Base-by-base conservation (phyloP, 2,329 filamentous ascomycete genomes). In the Monosporascus sp. region DNA sequence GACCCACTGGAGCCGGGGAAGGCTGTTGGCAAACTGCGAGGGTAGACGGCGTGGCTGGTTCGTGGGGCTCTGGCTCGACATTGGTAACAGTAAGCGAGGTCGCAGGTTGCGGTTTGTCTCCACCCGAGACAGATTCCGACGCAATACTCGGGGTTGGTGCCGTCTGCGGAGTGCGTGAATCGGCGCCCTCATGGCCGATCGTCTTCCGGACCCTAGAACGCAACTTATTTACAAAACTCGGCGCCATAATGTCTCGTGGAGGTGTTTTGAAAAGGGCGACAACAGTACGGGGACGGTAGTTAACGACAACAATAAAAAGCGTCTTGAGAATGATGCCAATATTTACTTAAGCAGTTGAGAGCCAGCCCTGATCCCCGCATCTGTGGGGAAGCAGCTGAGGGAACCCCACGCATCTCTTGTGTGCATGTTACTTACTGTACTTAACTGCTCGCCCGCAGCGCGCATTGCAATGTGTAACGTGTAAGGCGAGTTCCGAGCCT, bases 11-110 rank as follows among this genome's bases (percentile, higher is more conserved):
- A 15, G 18, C 37, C 14, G 17, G 48, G 14, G 37, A 27, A 49
- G 48, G 11, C 20, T 54, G 8, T n/a, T 14, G n/a, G 14, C n/a
- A 7, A 38, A 38, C 11, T n/a, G 37, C n/a, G 37, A 17, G 14
- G 37, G 37, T 38, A 38, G 37, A 38, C n/a, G 2, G 5, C 37
- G 18, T 36, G 37, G 51, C 46, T 46, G 50, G 54, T 42, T 48
- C 50, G 50, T 18, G 39, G 47, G 50, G 51, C 49, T 51, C 51
- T 17, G 36, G 45, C 38, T 38, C 11, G 5, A 38, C 37, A 38
- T 38, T 38, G 14, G 37, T 6, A 38, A n/a, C n/a, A 3, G 14
- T 38, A 2, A 3, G 37, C 6, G 37, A 14, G 7, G 3, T 14
- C n/a, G 1, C 1, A 3, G 37, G 7, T 38, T 38, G 37, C n/a